These are phyloP conservation scores for Apostasia ramifera DNA, from an alignment of 106 monocot genomes.

Conservation along the genomic window DNA sequence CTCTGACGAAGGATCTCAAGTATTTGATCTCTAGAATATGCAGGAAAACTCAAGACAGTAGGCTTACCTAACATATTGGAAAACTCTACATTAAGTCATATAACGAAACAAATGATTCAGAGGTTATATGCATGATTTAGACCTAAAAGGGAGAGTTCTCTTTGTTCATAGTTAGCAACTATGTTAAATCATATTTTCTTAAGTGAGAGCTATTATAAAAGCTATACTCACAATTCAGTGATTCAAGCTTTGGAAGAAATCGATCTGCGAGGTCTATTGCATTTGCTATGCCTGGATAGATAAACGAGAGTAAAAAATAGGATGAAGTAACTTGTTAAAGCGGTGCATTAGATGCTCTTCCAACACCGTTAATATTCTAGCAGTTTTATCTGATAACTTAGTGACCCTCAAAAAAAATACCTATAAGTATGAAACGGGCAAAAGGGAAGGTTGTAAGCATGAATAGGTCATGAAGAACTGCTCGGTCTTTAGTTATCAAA, in stretches of 20 bases:
- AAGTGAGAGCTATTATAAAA: background rate
- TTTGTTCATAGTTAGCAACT: too few species aligned
- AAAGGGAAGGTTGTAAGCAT: conserved; percentile 89
- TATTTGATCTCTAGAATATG: conserved; percentile 90
- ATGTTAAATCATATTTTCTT: too few species aligned
- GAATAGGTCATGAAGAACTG: conserved; percentile 91
- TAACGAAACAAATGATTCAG: too few species aligned
- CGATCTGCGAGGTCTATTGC: conserved; percentile 89
- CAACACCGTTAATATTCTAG: too few species aligned
- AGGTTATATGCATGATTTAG: too few species aligned
- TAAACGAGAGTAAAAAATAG: background rate
- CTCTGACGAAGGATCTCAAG: conserved; percentile 77
- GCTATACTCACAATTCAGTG: conserved; percentile 74
- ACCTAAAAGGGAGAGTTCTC: too few species aligned
- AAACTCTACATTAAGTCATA: background rate
- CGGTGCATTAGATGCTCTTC: too few species aligned
- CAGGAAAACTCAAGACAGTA: conserved; percentile 59
- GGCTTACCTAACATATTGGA: conserved; percentile 54
- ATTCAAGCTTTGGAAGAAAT: conserved; percentile 92
- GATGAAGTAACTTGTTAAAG: background rate
- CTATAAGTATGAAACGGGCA: conserved; percentile 78
- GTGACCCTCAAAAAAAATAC: conserved; percentile 23
- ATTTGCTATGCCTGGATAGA: conserved; percentile 85
- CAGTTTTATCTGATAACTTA: too few species aligned
- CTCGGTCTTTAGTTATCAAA: conserved; percentile 81